Base-by-base conservation (phyloP, 192 early-diverging fungal genomes). In the Funneliformis mosseae region DNA sequence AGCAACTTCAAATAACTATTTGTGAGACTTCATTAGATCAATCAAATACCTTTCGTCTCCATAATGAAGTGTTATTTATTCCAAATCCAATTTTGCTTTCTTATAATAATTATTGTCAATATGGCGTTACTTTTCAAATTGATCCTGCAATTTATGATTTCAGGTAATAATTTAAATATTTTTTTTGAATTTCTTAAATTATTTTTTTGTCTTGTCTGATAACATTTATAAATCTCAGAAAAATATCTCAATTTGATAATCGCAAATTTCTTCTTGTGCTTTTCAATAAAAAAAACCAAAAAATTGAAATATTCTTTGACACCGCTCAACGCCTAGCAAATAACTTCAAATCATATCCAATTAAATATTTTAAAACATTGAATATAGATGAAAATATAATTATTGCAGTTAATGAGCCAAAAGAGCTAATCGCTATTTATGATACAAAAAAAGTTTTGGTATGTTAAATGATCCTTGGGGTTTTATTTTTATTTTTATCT, bases 231-330 rank as follows among this genome's bases (percentile, higher is more conserved):
- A 4, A 16, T 38, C 28, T 23, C 39, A 75, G 74, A 12, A 75
- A 75, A 55, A 60, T 75, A 38, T 75, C 27, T 3, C 74, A 75
- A 41, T 60, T 75, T 33, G 55, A 39, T 18, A 75, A 75, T 33
- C 28, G 33, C 23, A 75, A 75, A 59, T 75, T 46, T 14, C 10
- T 59, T 4, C 18, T 75, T 28, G 50, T 75, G 7, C 18, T 75
- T 8, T 75, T 48, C 50, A 60, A 75, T n/a, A 75, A 50, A 33
- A 75, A 25, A 75, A 2, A 10, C 2, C 16, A 6, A 18, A 28
- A 9, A 60, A 38, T 7, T 60, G 74, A 39, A 60, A 59, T 75
- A 1, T 75, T 59, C 38, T 75, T 38, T 75, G 74, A 75, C n/a
- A 38, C 74, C 9, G 48, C 18, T 16, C 18, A 18, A 16, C 16